phyloP scores from a whole-genome alignment of 176 grass and related monocot species.

The Cymbopogon citratus region DNA sequence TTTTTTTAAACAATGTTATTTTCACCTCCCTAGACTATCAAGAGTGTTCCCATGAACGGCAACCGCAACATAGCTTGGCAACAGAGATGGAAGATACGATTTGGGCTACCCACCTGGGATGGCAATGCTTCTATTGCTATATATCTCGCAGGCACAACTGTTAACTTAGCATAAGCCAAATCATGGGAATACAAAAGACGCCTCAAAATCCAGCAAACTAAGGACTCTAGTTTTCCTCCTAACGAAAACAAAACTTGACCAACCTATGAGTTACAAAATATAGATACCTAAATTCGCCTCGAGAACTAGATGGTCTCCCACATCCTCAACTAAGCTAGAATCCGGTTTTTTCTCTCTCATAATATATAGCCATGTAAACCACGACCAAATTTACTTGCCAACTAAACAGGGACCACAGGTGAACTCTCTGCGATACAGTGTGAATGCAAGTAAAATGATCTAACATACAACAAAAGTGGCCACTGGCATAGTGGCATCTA shows the following conservation, averaged over 20 bases:
- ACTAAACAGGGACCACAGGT: background rate
- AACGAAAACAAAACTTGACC: background rate
- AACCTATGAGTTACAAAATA: background rate
- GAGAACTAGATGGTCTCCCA: background rate
- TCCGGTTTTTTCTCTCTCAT: background rate
- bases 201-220: background rate
- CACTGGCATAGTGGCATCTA: background rate
- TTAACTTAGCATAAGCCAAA: too few species aligned
- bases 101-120: too few species aligned
- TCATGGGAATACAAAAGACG: background rate
- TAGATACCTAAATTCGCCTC: background rate
- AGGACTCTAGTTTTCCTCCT: background rate
- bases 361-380: background rate
- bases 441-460: background rate
- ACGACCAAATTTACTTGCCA: background rate
- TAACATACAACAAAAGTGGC: constrained; percentile 12
- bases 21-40: too few species aligned
- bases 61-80: too few species aligned
- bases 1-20: too few species aligned
- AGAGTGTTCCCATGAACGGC: too few species aligned
- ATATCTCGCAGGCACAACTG: too few species aligned
- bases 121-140: too few species aligned
- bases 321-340: background rate
- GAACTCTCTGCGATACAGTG: background rate
- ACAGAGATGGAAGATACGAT: too few species aligned